Percentiles rank a stretch among this genome's conserved stretches.
phyloP scores from a whole-genome alignment of 805 yeast species.

The Teunomyces lycoperdinae region DNA sequence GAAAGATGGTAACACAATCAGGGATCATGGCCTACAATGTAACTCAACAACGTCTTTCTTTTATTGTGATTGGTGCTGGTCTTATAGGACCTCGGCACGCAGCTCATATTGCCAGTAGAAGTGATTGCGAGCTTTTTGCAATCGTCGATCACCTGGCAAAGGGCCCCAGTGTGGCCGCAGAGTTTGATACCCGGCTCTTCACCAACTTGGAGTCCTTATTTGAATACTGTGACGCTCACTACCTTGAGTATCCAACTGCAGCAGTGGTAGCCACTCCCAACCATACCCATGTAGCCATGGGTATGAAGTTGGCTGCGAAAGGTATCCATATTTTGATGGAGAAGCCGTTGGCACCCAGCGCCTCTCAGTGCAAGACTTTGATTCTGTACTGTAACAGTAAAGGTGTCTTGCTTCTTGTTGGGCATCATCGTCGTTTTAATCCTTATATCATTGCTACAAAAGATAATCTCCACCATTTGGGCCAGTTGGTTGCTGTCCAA shows the following conservation, averaged over 20 bases:
- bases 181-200: constrained; percentile 24
- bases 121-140: constrained; percentile 28
- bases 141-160: constrained; percentile 34
- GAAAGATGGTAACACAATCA: not conserved
- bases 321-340: constrained; percentile 37
- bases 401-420: constrained; percentile 31
- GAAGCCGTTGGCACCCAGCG: constrained; percentile 33
- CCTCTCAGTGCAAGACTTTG: constrained; percentile 30
- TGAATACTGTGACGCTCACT: constrained; percentile 18
- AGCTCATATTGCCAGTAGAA: constrained; percentile 24
- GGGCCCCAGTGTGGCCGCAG: constrained; percentile 28
- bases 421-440: constrained; percentile 41
- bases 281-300: constrained; percentile 33
- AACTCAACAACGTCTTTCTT: constrained; percentile 10
- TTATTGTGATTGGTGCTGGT: constrained; percentile 38
- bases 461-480: constrained; percentile 25
- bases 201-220: constrained; percentile 24
- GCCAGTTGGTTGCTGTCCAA: constrained; percentile 34
- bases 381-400: constrained; percentile 19
- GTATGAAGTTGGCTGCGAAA: constrained; percentile 27
- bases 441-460: constrained; percentile 37
- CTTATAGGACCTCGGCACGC: constrained; percentile 43
- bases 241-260: constrained; percentile 28
- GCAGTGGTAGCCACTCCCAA: constrained; percentile 42
- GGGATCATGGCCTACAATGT: not conserved